Percentiles rank a stretch among this genome's conserved stretches.
These are phyloP conservation scores for Talaromyces amestolkiae DNA, from an alignment of 2,329 filamentous ascomycete species.

Conservation along the genomic window DNA sequence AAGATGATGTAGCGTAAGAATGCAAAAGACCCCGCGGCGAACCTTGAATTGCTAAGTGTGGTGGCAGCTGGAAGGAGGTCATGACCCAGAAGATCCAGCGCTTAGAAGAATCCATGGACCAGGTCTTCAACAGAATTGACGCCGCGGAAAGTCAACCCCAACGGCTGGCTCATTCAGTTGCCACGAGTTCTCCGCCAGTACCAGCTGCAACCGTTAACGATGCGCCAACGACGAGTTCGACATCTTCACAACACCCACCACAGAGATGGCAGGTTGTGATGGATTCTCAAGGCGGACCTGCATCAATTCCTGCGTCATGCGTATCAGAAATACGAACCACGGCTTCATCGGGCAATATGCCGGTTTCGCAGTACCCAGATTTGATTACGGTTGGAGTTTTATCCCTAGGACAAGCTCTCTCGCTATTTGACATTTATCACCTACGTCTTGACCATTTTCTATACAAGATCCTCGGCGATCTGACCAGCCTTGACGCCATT, in stretches of 20 bases:
- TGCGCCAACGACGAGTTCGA: constrained; percentile 9
- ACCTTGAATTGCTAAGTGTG: background rate
- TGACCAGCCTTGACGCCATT: constrained; percentile 40
- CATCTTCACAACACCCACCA: constrained; percentile 23
- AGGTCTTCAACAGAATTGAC: constrained; percentile 25
- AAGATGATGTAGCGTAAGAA: constrained; percentile 37
- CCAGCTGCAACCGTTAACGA: background rate
- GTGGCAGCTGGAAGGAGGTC: constrained; percentile 39
- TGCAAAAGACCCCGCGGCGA: background rate
- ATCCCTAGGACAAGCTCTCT: constrained; percentile 43
- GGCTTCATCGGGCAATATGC: constrained; percentile 12
- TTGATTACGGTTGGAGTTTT: constrained; percentile 47
- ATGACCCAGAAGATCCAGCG: constrained; percentile 38
- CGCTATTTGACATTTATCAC: constrained; percentile 43
- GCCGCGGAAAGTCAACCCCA: constrained; percentile 20
- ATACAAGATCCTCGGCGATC: constrained; percentile 43
- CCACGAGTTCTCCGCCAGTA: background rate
- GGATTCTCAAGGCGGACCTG: constrained; percentile 38
- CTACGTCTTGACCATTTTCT: constrained; percentile 48
- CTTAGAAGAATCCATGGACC: constrained; percentile 37
- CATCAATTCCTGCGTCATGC: constrained; percentile 21
- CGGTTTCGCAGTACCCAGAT: constrained; percentile 29
- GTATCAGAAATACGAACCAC: constrained; percentile 22
- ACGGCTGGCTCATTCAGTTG: background rate
- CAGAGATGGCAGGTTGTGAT: constrained; percentile 39